phyloP scores from a whole-genome alignment of 2,329 filamentous ascomycete species.

The Metarhizium anisopliae region DNA sequence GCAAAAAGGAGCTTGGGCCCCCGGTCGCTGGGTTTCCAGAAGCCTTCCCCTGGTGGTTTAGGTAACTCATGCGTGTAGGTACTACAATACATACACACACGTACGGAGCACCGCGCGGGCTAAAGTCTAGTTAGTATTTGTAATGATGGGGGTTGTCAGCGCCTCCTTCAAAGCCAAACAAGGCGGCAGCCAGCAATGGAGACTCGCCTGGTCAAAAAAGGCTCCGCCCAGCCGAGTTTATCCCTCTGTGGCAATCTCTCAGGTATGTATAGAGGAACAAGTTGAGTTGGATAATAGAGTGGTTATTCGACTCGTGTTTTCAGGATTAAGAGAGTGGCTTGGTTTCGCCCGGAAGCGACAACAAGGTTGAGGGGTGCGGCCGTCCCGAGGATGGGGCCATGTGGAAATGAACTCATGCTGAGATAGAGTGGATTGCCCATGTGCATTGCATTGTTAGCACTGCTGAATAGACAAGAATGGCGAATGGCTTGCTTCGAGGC shows the following conservation, averaged over 20 bases:
- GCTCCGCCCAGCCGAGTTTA: no score
- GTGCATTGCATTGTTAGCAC: not conserved
- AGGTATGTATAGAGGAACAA: not conserved
- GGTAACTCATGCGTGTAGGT: not conserved
- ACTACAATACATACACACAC: not conserved
- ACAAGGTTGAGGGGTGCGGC: not conserved
- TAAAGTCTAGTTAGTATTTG: not conserved
- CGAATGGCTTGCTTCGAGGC: not conserved
- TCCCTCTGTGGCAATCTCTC: not conserved
- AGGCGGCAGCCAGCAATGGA: not conserved
- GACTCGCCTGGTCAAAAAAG: not conserved
- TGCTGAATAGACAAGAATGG: not conserved
- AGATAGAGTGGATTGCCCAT: not conserved
- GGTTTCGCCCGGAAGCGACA: not conserved
- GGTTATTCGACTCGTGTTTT: not conserved
- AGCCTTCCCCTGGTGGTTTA: conserved; percentile 1
- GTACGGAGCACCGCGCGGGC: not conserved
- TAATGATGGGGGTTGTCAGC: not conserved
- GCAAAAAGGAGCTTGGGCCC: not conserved
- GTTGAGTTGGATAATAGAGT: not conserved
- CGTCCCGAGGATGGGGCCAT: not conserved
- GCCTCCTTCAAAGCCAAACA: not conserved
- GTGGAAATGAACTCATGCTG: not conserved
- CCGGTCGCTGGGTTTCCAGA: conserved; percentile 4
- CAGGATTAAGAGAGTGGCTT: not conserved